Evolutionary conservation across 2,329 filamentous ascomycete species (phyloP).

Genomic region (Microsporum audouinii): DNA sequence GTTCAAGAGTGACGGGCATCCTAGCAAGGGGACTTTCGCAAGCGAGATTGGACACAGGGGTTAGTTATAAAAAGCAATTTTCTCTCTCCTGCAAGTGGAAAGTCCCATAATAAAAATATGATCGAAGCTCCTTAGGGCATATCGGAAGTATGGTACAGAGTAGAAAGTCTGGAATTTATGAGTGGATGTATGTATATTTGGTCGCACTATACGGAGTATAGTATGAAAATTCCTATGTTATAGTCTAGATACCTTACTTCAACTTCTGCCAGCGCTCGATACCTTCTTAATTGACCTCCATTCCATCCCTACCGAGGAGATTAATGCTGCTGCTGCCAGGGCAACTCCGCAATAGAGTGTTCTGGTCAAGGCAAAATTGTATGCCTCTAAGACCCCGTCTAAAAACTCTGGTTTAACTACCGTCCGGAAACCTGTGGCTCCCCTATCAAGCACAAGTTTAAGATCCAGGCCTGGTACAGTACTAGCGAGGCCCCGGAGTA

Average conservation of each 20-base stretch:
- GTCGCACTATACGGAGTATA: too few species aligned
- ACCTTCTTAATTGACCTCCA: conserved; percentile 7
- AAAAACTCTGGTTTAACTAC: conserved; percentile 21
- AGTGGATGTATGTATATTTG: too few species aligned
- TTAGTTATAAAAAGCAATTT: too few species aligned
- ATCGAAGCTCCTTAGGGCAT: too few species aligned
- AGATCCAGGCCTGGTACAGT: conserved; percentile 21
- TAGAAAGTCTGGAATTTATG: too few species aligned
- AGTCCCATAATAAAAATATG: too few species aligned
- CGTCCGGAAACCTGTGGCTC: conserved; percentile 28
- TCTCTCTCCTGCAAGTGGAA: too few species aligned
- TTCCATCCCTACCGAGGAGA: background rate
- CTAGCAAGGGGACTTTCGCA: too few species aligned
- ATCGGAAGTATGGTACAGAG: too few species aligned
- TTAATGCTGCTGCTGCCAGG: conserved; percentile 6
- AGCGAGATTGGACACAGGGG: too few species aligned
- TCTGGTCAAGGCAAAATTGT: conserved; percentile 28
- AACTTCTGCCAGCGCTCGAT: background rate
- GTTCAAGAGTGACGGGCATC: too few species aligned
- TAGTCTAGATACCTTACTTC: background rate
- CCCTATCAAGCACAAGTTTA: conserved; percentile 22
- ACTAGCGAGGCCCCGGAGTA: conserved; percentile 19
- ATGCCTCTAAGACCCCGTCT: conserved; percentile 24
- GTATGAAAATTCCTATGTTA: too few species aligned
- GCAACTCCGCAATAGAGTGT: conserved; percentile 17